phyloP scores from a whole-genome alignment of 2,329 filamentous ascomycete species.

The Emmonsiellopsis sp. region DNA sequence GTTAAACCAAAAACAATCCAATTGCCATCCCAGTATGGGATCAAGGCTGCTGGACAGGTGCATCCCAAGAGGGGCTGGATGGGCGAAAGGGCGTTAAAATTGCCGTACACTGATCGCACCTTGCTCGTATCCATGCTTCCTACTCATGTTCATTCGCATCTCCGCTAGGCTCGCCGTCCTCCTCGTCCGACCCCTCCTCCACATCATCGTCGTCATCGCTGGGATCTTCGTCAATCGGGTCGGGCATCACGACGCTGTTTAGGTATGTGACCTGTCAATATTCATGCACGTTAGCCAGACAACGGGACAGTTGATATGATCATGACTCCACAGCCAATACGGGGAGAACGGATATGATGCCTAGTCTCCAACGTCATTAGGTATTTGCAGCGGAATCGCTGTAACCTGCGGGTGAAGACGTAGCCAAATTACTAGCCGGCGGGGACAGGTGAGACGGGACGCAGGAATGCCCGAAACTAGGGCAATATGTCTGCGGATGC shows the following conservation, averaged over 20 bases:
- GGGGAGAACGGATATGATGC: background rate
- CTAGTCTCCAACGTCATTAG: background rate
- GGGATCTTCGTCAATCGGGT: conserved; percentile 39
- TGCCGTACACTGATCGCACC: conserved; percentile 2
- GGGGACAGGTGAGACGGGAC: background rate
- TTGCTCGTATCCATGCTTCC: background rate
- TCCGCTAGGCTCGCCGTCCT: conserved; percentile 1
- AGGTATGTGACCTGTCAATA: conserved; percentile 55
- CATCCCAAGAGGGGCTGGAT: no score
- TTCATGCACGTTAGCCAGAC: conserved; percentile 19
- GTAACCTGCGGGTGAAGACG: background rate
- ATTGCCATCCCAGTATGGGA: no score
- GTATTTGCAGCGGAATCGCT: background rate
- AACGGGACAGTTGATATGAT: background rate
- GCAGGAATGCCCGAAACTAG: background rate
- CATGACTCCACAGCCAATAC: background rate
- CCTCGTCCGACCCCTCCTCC: conserved; percentile 10
- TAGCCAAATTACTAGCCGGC: background rate
- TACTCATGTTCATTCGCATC: background rate
- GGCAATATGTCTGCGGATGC: background rate
- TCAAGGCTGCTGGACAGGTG: no score
- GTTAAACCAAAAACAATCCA: no score
- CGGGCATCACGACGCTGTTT: conserved; percentile 66
- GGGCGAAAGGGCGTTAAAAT: background rate
- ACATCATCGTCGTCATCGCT: conserved; percentile 24